Evolutionary conservation across 768 basidiomycete genomes (phyloP).

Genomic region (Mycena crocata): DNA sequence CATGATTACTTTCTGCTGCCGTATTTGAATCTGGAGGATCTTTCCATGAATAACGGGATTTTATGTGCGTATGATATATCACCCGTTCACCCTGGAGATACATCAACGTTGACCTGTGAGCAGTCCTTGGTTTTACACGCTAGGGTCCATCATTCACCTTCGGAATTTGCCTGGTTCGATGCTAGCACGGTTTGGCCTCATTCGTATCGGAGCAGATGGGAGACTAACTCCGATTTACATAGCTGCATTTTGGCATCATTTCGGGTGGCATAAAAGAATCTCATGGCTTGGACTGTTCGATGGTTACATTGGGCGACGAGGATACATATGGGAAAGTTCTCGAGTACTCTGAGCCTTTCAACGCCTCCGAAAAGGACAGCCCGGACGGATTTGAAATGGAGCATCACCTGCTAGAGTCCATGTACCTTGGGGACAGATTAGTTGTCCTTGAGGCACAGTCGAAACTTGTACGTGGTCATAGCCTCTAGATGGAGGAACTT

Average conservation of each 20-base stretch:
- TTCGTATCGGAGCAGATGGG: too few species aligned
- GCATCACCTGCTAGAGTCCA: conserved; percentile 2
- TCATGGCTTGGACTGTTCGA: conserved; percentile 12
- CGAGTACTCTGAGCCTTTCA: conserved; percentile 10
- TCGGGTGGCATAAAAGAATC: conserved; percentile 5
- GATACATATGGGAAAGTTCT: conserved; percentile 18
- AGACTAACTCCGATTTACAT: not conserved
- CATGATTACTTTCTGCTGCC: conserved; percentile 5
- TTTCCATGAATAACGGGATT: conserved; percentile 18
- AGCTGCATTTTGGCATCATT: conserved; percentile 16
- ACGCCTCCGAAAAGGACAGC: conserved; percentile 9
- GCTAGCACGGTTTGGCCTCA: not conserved
- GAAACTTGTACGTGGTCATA: conserved; percentile 7
- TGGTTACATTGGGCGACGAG: conserved; percentile 18
- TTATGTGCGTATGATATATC: conserved; percentile 4
- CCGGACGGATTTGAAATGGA: conserved; percentile 16
- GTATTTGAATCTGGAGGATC: conserved; percentile 27
- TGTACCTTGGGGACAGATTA: conserved; percentile 15
- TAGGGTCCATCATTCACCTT: conserved; percentile 7
- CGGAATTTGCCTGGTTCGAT: conserved; percentile 19
- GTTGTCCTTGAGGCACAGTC: conserved; percentile 13
- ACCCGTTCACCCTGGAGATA: not conserved
- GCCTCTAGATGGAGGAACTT: not conserved
- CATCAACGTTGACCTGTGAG: not conserved
- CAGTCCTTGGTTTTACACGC: conserved; percentile 23